Percentiles rank a stretch among this genome's conserved stretches.
Evolutionary conservation across 768 basidiomycete genomes (phyloP).

Genomic region (Naganishia vaughanmartiniae): DNA sequence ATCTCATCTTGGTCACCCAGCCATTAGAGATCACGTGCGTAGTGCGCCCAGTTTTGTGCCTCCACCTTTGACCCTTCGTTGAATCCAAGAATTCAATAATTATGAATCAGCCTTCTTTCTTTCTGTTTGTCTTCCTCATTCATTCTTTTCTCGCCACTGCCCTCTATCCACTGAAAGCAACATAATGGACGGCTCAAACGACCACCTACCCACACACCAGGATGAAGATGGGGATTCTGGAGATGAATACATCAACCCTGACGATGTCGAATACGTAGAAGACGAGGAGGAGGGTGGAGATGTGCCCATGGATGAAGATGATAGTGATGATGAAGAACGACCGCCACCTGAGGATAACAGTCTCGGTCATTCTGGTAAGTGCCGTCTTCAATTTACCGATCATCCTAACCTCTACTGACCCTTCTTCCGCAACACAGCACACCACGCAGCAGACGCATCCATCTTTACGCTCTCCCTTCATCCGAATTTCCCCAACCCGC

Average conservation of each 20-base stretch:
- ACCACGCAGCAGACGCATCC: slow-evolving; percentile 63
- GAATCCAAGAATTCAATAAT: background rate
- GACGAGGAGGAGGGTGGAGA: slow-evolving; percentile 38
- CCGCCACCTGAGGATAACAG: slow-evolving; percentile 35
- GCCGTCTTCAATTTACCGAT: too few relatives aligned
- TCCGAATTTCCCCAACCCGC: slow-evolving; percentile 63
- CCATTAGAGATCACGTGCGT: background rate
- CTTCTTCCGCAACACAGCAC: slow-evolving; percentile 38
- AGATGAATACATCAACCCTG: slow-evolving; percentile 29
- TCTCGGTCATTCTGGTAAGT: slow-evolving; percentile 34
- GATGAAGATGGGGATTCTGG: slow-evolving; percentile 17
- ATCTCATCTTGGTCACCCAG: too few relatives aligned
- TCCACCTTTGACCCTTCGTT: background rate
- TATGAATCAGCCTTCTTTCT: background rate
- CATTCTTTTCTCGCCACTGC: background rate
- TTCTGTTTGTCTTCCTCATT: background rate
- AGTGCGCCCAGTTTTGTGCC: slow-evolving; percentile 1
- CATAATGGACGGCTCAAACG: background rate
- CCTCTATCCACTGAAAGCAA: background rate
- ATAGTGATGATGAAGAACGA: slow-evolving; percentile 55
- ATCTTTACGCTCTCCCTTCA: slow-evolving; percentile 83
- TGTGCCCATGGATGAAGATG: slow-evolving; percentile 39
- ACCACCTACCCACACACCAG: slow-evolving; percentile 4
- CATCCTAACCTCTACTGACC: too few relatives aligned
- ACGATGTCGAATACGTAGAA: slow-evolving; percentile 25